Evolutionary conservation across 2,329 filamentous ascomycete genomes (phyloP).

Genomic region (Neofusicoccum kwambonambiense): DNA sequence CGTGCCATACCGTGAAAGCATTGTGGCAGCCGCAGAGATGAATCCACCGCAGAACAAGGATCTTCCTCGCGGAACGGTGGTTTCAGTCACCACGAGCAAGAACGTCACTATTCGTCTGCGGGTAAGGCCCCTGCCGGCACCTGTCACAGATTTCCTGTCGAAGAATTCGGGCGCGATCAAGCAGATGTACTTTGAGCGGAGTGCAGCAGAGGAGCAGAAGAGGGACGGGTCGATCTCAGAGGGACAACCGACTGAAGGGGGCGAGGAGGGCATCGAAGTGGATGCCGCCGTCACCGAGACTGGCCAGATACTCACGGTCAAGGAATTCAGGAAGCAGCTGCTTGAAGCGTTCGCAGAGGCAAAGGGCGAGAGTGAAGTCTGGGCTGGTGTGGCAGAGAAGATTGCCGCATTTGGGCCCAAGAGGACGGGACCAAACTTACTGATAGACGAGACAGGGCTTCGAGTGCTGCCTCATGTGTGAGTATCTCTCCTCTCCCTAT

Average conservation of each 20-base stretch:
- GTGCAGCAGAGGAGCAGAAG: conserved; percentile 47
- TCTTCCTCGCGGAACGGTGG: conserved; percentile 76
- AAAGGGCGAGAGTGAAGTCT: conserved; percentile 72
- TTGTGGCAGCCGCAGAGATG: conserved; percentile 87
- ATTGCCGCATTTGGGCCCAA: conserved; percentile 90
- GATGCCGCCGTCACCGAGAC: conserved; percentile 55
- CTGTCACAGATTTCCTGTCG: conserved; percentile 79
- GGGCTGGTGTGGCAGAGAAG: conserved; percentile 73
- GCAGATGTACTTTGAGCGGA: conserved; percentile 70
- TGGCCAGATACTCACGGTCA: conserved; percentile 63
- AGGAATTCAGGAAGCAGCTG: conserved; percentile 76
- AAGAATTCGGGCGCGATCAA: conserved; percentile 81
- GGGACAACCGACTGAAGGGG: conserved; percentile 51
- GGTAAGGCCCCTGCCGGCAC: conserved; percentile 73
- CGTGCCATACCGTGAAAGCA: conserved; percentile 92
- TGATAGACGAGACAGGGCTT: conserved; percentile 74
- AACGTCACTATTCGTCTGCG: conserved; percentile 75
- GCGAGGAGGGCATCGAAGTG: conserved; percentile 37
- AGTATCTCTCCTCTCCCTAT: conserved; percentile 26
- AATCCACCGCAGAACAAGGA: conserved; percentile 81
- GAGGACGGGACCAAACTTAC: conserved; percentile 80
- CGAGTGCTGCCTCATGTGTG: conserved; percentile 41
- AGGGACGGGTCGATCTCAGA: conserved; percentile 40
- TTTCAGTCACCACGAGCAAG: conserved; percentile 77
- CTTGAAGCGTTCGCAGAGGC: conserved; percentile 65